phyloP scores from a whole-genome alignment of 1,284 basidiomycete genomes.

The Austroboletus rostrupii region DNA sequence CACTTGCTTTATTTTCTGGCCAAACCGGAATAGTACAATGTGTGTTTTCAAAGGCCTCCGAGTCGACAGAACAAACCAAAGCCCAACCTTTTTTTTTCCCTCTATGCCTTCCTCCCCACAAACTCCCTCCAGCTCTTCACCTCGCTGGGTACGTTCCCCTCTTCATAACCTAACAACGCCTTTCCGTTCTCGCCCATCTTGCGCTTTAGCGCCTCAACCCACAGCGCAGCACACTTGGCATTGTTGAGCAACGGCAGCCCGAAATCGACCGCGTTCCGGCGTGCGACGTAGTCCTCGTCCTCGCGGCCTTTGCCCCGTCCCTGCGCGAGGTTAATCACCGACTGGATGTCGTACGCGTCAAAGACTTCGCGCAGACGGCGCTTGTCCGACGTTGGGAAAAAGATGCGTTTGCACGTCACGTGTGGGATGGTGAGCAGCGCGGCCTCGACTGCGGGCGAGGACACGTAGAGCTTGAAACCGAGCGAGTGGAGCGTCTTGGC shows the following conservation, averaged over 20 bases:
- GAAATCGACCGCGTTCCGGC: conserved; percentile 88
- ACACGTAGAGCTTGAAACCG: conserved; percentile 92
- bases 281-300: conserved; percentile 96
- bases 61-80: not conserved
- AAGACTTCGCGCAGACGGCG: conserved; percentile 89
- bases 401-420: conserved; percentile 81
- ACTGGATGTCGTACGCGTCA: conserved; percentile 94
- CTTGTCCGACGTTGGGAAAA: conserved; percentile 98
- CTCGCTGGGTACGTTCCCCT: conserved; percentile 91
- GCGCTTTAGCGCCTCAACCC: conserved; percentile 85
- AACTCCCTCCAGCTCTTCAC: conserved; percentile 91
- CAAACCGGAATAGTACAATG: too few relatives aligned
- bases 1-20: too few relatives aligned
- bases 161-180: conserved; percentile 78
- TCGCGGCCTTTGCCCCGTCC: conserved; percentile 73
- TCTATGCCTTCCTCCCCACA: conserved; percentile 62
- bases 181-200: conserved; percentile 83
- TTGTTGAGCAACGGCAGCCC: conserved; percentile 90
- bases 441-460: conserved; percentile 76
- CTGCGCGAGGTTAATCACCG: conserved; percentile 91
- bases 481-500: conserved; percentile 75
- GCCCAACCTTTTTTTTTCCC: not conserved
- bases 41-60: too few relatives aligned
- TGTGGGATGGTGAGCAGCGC: conserved; percentile 83
- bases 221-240: conserved; percentile 83